These are phyloP conservation scores for Melampsora larici-populina DNA, from an alignment of 1,284 basidiomycete genomes.

Conservation along the genomic window DNA sequence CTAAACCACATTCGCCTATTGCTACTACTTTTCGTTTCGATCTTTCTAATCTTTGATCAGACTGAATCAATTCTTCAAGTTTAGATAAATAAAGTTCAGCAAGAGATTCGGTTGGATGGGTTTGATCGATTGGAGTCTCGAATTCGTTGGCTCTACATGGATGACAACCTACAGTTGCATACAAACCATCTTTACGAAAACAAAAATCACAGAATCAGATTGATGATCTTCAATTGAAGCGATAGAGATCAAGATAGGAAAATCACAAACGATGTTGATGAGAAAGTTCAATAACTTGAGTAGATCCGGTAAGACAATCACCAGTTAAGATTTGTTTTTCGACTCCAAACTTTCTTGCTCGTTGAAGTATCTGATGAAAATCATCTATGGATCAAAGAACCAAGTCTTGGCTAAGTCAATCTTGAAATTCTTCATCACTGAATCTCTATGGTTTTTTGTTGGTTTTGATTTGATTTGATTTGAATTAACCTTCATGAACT, in stretches of 20 bases:
- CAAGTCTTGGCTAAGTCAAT: too few species aligned
- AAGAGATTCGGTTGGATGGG: too few species aligned
- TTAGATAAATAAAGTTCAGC: not conserved
- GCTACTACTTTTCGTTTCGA: slow-evolving; percentile 63
- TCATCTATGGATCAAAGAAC: slow-evolving; percentile 4
- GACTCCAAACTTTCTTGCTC: slow-evolving; percentile 23
- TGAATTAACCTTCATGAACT: slow-evolving; percentile 14
- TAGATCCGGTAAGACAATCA: slow-evolving; percentile 32
- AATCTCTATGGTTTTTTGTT: too few species aligned
- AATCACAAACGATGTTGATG: not conserved
- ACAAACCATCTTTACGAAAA: slow-evolving; percentile 18
- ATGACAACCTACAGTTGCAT: slow-evolving; percentile 39
- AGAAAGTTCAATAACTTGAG: slow-evolving; percentile 15
- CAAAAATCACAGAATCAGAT: not conserved
- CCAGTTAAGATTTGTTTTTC: slow-evolving; percentile 38
- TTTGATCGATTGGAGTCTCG: not conserved
- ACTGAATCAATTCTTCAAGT: slow-evolving; percentile 22
- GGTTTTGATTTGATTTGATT: not conserved
- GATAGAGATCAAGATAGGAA: too few species aligned
- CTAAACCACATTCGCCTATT: slow-evolving; percentile 77
- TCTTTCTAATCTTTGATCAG: slow-evolving; percentile 17
- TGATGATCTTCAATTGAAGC: not conserved
- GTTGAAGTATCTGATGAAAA: slow-evolving; percentile 9
- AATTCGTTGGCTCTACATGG: slow-evolving; percentile 36
- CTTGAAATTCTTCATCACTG: too few species aligned